A percentile compares a stretch with the other conserved stretches of the same genome.
Conservation (phyloP, 768 basidiomycete genomes). For the Kwoniella sp. region DNA sequence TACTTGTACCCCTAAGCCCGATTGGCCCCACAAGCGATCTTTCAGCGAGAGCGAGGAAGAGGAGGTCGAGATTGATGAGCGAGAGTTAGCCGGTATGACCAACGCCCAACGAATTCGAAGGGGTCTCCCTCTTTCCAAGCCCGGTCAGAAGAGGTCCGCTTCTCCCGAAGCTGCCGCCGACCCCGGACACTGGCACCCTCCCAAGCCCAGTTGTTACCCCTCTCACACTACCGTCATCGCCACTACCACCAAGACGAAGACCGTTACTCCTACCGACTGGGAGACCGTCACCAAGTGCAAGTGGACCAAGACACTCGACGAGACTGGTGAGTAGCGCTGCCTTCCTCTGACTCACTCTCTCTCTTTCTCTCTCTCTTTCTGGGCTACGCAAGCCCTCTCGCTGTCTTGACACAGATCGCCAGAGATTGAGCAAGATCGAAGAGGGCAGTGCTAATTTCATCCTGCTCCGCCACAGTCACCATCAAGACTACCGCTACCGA, state of each 20-base stretch:
- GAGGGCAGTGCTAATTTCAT: background rate
- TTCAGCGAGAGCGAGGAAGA: background rate
- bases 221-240: constrained; percentile 2
- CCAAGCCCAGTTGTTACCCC: constrained; percentile 11
- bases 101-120: constrained; percentile 26
- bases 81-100: constrained; percentile 18
- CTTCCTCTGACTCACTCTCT: no score
- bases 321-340: constrained; percentile 23
- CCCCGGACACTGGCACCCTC: constrained; percentile 2
- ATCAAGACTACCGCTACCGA: constrained; percentile 13
- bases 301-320: constrained; percentile 24
- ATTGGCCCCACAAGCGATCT: constrained; percentile 9
- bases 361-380: no score
- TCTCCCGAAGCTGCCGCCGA: background rate
- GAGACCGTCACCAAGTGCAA: constrained; percentile 17
- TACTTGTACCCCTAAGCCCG: constrained; percentile 3
- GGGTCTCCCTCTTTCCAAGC: constrained; percentile 21
- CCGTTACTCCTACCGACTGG: constrained; percentile 22
- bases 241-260: constrained; percentile 15
- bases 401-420: no score
- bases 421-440: no score
- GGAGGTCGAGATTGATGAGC: constrained; percentile 15
- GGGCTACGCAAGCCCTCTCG: no score
- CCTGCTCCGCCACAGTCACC: background rate
- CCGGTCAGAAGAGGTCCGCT: constrained; percentile 5